Conservation (phyloP, 2,329 filamentous ascomycete species). For the Boeremia exigua region DNA sequence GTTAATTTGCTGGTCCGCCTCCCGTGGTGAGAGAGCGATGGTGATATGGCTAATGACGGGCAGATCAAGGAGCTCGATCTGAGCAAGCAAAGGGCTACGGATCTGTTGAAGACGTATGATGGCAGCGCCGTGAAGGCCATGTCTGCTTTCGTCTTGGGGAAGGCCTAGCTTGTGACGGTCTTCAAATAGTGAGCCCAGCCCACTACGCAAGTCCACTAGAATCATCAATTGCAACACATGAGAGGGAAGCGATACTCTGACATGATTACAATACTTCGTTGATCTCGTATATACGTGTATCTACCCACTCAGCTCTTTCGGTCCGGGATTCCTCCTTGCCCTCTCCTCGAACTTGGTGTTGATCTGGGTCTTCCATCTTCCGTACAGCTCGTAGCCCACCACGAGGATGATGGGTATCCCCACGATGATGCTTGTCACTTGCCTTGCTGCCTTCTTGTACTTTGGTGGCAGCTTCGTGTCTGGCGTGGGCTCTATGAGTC, state of each 20-base stretch:
- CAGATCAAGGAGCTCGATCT: constrained; percentile 73
- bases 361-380: constrained; percentile 30
- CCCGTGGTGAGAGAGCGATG: not conserved
- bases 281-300: not conserved
- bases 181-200: not conserved
- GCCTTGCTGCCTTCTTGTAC: constrained; percentile 41
- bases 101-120: constrained; percentile 73
- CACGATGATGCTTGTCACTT: constrained; percentile 44
- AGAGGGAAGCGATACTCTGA: too few relatives aligned
- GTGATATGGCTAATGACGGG: constrained; percentile 7
- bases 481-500: constrained; percentile 29
- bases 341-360: constrained; percentile 22
- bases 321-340: not conserved
- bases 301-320: not conserved
- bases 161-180: not conserved
- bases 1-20: constrained; percentile 70
- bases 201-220: not conserved
- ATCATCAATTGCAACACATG: not conserved
- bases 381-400: constrained; percentile 40
- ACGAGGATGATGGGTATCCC: constrained; percentile 44
- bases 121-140: constrained; percentile 73
- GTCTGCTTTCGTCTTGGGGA: constrained; percentile 59
- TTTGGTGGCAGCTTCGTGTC: constrained; percentile 34
- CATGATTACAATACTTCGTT: not conserved
- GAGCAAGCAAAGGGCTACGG: constrained; percentile 73